phyloP scores from a whole-genome alignment of 1,139 yeast genomes.

The Torulaspora globosa region DNA sequence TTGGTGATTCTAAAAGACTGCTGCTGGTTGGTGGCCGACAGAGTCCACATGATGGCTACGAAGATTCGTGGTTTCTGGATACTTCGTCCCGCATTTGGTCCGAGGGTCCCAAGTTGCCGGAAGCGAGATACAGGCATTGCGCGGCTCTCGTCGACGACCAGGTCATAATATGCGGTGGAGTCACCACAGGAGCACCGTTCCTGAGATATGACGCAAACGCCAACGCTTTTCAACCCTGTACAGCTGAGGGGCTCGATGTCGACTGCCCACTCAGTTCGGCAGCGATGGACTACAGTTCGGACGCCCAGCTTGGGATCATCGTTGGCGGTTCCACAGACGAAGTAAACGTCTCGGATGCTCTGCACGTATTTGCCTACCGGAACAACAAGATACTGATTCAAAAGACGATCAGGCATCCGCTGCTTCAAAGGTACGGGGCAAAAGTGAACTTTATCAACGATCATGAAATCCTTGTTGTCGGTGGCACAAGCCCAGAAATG shows the following conservation, averaged over 20 bases:
- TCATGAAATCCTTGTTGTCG: conserved; percentile 45
- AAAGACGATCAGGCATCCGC: conserved; percentile 20
- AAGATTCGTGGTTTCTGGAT: conserved; percentile 42
- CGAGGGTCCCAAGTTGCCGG: conserved; percentile 39
- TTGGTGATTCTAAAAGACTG: conserved; percentile 31
- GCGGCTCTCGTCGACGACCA: conserved; percentile 39
- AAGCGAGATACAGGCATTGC: conserved; percentile 53
- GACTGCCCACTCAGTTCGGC: conserved; percentile 17
- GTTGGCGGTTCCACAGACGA: conserved; percentile 28
- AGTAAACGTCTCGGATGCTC: conserved; percentile 23
- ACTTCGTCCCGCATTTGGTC: conserved; percentile 38
- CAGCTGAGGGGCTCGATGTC: not conserved
- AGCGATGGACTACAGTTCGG: conserved; percentile 17
- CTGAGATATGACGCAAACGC: conserved; percentile 17
- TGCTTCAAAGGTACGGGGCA: conserved; percentile 49
- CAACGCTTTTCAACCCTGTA: conserved; percentile 3
- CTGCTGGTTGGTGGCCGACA: conserved; percentile 67
- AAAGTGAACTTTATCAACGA: conserved; percentile 34
- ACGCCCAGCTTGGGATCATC: conserved; percentile 17
- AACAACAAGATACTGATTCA: conserved; percentile 7
- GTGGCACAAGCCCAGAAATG: conserved; percentile 53
- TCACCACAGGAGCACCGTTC: conserved; percentile 27
- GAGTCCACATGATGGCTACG: conserved; percentile 49
- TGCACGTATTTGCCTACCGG: conserved; percentile 20
- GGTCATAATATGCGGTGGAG: conserved; percentile 56